These are phyloP conservation scores for Sphagnum magellanicum DNA, from an alignment of 228 moss, liverwort and hornwort genomes.

Conservation along the genomic window DNA sequence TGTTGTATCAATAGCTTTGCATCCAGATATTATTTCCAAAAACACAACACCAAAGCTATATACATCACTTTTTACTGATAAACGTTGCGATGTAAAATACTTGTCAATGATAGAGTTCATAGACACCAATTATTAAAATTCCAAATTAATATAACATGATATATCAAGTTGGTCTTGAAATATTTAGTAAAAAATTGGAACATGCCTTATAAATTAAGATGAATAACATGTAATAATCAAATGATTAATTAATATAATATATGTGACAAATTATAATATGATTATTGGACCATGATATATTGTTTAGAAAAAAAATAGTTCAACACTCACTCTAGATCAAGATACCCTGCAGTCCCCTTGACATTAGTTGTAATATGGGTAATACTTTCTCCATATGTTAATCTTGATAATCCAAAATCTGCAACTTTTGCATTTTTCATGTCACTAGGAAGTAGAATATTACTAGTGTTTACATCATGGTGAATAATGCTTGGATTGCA, in stretches of 20 bases:
- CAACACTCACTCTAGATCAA: constrained; percentile 26
- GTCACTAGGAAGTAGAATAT: constrained; percentile 20
- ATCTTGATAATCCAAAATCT: constrained; percentile 29
- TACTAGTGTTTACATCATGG: constrained; percentile 23
- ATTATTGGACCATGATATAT: too few relatives aligned
- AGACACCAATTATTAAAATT: too few relatives aligned
- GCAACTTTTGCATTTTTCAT: constrained; percentile 21
- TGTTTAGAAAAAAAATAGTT: not conserved
- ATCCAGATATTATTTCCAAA: constrained; percentile 15
- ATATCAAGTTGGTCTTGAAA: too few relatives aligned
- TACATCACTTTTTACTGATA: constrained; percentile 24
- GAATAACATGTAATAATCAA: too few relatives aligned
- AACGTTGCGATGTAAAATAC: constrained; percentile 7
- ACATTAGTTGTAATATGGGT: constrained; percentile 13
- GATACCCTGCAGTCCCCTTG: constrained; percentile 29
- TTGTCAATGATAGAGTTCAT: not conserved
- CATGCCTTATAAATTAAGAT: too few relatives aligned
- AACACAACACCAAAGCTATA: constrained; percentile 25
- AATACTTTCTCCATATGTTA: constrained; percentile 1
- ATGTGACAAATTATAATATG: too few relatives aligned
- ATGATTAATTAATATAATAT: too few relatives aligned
- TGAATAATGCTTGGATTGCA: constrained; percentile 28
- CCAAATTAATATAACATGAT: too few relatives aligned
- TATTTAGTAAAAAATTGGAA: too few relatives aligned
- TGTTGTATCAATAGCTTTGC: constrained; percentile 9